Evolutionary conservation across 169 alveolate species (phyloP).

Genomic region (Plasmodium coatneyi): DNA sequence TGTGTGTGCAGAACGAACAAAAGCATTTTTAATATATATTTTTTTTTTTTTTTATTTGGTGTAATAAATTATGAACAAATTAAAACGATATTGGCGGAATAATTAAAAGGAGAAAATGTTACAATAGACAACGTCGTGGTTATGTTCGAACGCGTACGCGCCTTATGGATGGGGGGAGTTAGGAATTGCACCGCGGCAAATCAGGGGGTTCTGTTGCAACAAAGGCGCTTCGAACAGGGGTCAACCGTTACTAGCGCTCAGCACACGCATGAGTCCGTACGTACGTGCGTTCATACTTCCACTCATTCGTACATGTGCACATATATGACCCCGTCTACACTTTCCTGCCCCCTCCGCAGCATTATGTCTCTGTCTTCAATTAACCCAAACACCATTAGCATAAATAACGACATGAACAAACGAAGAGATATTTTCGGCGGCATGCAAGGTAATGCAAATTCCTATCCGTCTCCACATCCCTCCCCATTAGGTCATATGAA

Average conservation of each 20-base stretch:
- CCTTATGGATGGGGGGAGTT: background rate
- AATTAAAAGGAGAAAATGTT: background rate
- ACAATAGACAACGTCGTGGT: background rate
- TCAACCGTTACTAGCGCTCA: background rate
- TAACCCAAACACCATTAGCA: conserved; percentile 2
- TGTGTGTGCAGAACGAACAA: background rate
- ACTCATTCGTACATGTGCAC: background rate
- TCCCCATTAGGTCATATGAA: conserved; percentile 20
- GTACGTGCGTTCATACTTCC: background rate
- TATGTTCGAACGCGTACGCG: background rate
- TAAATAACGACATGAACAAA: conserved; percentile 11
- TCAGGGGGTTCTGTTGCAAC: background rate
- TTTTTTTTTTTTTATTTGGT: conserved; percentile 1
- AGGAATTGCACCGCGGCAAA: background rate
- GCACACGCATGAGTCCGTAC: background rate
- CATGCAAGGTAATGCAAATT: conserved; percentile 2
- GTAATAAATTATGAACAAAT: conserved; percentile 24
- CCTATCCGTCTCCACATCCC: conserved; percentile 10
- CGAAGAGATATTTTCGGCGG: conserved; percentile 8
- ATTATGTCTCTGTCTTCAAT: background rate
- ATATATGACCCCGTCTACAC: background rate
- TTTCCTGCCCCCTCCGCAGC: conserved; percentile 1
- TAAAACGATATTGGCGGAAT: conserved; percentile 2
- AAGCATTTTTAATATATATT: background rate
- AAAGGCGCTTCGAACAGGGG: background rate